Conservation (phyloP, 1,284 basidiomycete species). For the Xanthoconium separans region DNA sequence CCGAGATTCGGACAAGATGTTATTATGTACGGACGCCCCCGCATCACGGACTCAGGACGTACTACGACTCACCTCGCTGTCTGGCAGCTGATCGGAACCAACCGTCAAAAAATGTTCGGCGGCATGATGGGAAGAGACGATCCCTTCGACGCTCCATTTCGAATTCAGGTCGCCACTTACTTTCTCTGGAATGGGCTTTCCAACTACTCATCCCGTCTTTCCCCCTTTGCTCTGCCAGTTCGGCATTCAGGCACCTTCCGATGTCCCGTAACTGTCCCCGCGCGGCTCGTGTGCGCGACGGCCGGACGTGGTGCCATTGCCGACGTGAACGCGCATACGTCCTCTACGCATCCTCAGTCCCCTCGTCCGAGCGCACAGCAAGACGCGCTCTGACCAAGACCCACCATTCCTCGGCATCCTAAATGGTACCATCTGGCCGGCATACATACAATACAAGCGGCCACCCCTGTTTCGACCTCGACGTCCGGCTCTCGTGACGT, state of each 20-base stretch:
- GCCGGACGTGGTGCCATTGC: slow-evolving; percentile 8
- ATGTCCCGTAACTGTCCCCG: slow-evolving; percentile 1
- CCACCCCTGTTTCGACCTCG: slow-evolving; percentile 2
- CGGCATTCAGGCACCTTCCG: background rate
- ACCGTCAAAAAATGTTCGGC: background rate
- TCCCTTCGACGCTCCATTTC: too few species aligned
- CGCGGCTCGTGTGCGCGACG: background rate
- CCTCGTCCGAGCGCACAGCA: background rate
- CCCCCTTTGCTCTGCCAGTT: background rate
- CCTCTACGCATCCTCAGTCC: background rate
- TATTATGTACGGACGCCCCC: too few species aligned
- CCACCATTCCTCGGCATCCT: background rate
- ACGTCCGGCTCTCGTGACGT: slow-evolving; percentile 2
- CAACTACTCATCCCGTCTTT: background rate
- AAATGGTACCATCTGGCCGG: background rate
- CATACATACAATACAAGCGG: background rate
- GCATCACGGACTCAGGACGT: too few species aligned
- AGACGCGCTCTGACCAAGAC: background rate
- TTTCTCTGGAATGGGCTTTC: background rate
- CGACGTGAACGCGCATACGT: background rate
- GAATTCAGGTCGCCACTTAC: too few species aligned
- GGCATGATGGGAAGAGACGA: too few species aligned
- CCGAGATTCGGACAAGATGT: slow-evolving; percentile 9
- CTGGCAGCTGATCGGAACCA: slow-evolving; percentile 2
- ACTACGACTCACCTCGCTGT: background rate